Evolutionary conservation across 1,284 basidiomycete species (phyloP), one percentile per base, ranked within the genome.

Genomic region (Leccinum insigne): DNA sequence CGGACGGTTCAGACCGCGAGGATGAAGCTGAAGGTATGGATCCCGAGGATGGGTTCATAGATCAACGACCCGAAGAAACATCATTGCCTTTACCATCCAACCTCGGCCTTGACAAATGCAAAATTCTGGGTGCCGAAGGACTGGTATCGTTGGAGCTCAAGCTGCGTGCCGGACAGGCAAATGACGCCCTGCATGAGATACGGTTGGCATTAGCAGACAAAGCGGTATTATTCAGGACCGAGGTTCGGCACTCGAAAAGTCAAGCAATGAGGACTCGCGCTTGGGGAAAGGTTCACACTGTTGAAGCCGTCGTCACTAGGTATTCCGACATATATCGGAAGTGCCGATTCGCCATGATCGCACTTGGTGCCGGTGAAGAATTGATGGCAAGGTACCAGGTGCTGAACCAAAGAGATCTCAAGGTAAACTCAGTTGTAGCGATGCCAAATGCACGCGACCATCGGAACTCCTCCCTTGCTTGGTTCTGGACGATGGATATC

Each of bases 401-500:
- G 2, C 52, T 56, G 13, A 21, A 23, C 29, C 29, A 32, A 32
- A 32, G 8, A 32, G 23, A 57, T 18, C 54, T 57, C 11, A 13
- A 57, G 26, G 54, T 57, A 4, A 57, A 16, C 26, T 16, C 23
- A 4, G 23, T 16, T 16, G 26, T 29, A 26, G 26, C 23, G 9
- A 5, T 29, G 4, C 54, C 54, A 0, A 26, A 57, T 32, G 13
- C 23, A 8, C 11, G 23, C 10, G 54, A 57, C 7, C 54, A 57
- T 57, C 23, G 26, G 14, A 57, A 29, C 14, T 9, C 4, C 13
- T 14, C 16, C 7, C 44, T 63, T 3, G 32, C 63, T 3, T 63
- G 57, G 63, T 60, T 63, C 35, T 63, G 58, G 63, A 60, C 54
- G 3, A 42, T 65, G 26, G 57, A 64, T 18, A 38, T 65, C 1